Percentiles rank a stretch among this genome's conserved stretches.
Evolutionary conservation across 768 basidiomycete species (phyloP).

Genomic region (Russula emetica): DNA sequence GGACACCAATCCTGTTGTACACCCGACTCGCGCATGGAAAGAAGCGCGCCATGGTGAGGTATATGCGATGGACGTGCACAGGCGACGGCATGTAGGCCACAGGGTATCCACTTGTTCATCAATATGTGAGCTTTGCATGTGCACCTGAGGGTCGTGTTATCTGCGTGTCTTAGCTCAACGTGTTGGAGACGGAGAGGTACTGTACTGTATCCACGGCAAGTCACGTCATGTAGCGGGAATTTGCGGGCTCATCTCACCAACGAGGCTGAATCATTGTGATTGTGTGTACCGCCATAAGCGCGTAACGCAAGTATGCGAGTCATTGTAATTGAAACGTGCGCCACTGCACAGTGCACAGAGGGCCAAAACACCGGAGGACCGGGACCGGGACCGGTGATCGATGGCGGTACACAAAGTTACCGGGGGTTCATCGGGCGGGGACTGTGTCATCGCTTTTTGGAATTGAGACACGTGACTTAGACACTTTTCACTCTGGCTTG

Average conservation of each 20-base stretch:
- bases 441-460: not conserved
- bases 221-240: no score
- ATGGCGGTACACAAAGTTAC: not conserved
- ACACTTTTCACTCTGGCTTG: constrained; percentile 7
- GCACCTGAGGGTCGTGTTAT: not conserved
- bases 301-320: no score
- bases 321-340: not conserved
- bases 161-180: not conserved
- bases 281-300: no score
- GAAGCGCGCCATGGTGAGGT: not conserved
- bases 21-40: no score
- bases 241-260: no score
- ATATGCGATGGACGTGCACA: not conserved
- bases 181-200: no score
- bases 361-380: not conserved
- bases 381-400: not conserved
- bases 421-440: not conserved
- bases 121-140: not conserved
- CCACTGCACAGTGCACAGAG: not conserved
- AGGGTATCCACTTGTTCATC: not conserved
- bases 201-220: no score
- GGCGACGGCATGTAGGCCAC: not conserved
- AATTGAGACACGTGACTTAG: not conserved
- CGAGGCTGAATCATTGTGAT: no score
- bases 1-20: no score